phyloP scores from a whole-genome alignment of 2,329 filamentous ascomycete species.

The Claviceps purpurea region DNA sequence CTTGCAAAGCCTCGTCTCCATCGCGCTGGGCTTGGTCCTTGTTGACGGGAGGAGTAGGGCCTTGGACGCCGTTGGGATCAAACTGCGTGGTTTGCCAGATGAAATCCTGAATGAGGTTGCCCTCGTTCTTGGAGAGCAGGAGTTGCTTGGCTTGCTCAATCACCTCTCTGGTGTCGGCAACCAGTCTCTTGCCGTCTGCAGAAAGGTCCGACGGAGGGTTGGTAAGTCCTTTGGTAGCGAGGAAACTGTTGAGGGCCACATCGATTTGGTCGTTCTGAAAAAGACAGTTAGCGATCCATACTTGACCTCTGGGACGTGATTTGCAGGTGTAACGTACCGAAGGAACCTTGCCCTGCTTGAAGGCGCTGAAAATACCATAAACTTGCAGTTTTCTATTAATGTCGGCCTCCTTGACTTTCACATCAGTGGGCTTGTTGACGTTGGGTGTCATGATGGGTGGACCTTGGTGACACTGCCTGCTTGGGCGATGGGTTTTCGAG shows the following conservation, averaged over 20 bases:
- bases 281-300: background rate
- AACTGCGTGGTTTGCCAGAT: conserved; percentile 85
- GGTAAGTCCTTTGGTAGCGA: conserved; percentile 56
- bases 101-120: conserved; percentile 89
- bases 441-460: conserved; percentile 22
- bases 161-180: conserved; percentile 64
- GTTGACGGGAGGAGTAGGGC: conserved; percentile 54
- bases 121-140: conserved; percentile 85
- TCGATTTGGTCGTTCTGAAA: conserved; percentile 85
- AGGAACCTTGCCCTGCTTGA: conserved; percentile 78
- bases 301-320: no score
- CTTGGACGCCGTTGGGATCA: conserved; percentile 44
- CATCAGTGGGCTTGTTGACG: conserved; percentile 63
- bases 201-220: conserved; percentile 68
- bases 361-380: conserved; percentile 80
- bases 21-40: conserved; percentile 73
- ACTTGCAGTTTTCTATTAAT: conserved; percentile 91
- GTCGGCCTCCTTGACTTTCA: conserved; percentile 67
- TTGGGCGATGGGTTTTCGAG: background rate
- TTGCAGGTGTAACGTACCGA: conserved; percentile 46
- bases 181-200: conserved; percentile 63
- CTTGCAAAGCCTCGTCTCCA: conserved; percentile 69
- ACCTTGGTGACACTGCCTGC: background rate
- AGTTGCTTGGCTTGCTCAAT: conserved; percentile 75
- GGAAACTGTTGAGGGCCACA: conserved; percentile 78